Evolutionary conservation across 139 green algal genomes (phyloP).

Genomic region (Yamagishiella unicocca): DNA sequence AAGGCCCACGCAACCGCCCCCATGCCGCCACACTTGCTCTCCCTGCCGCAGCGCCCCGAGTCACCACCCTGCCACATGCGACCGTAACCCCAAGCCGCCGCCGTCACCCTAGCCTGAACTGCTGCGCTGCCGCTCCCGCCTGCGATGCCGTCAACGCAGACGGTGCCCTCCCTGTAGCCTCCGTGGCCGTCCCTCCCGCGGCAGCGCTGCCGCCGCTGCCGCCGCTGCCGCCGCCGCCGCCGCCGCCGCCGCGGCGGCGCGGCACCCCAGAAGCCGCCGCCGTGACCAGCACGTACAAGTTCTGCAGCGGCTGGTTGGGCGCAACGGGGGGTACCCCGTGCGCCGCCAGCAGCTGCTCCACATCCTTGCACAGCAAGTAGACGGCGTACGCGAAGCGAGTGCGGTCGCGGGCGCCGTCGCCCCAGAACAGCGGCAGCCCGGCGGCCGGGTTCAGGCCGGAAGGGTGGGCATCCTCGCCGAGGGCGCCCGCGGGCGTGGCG

Average conservation of each 20-base stretch:
- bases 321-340: slow-evolving; percentile 72
- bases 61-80: no score
- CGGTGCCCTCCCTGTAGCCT: no score
- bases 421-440: slow-evolving; percentile 74
- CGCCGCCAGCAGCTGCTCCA: slow-evolving; percentile 77
- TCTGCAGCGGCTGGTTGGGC: slow-evolving; percentile 71
- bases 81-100: no score
- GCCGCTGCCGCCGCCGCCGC: not conserved
- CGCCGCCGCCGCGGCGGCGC: not conserved
- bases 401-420: slow-evolving; percentile 66
- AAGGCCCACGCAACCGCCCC: no score
- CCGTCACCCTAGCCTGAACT: no score
- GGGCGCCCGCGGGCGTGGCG: slow-evolving; percentile 18
- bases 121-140: no score
- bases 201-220: no score
- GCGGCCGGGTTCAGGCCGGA: not conserved
- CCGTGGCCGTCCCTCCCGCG: no score
- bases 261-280: slow-evolving; percentile 65
- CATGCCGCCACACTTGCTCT: no score
- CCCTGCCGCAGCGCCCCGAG: no score
- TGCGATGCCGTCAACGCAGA: no score
- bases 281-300: slow-evolving; percentile 71
- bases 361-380: slow-evolving; percentile 82
- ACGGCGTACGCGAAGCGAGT: slow-evolving; percentile 79
- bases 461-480: slow-evolving; percentile 35